Percentiles rank a stretch among this genome's conserved stretches.
Conservation (phyloP, 805 yeast genomes). For the Candida peoriensis region DNA sequence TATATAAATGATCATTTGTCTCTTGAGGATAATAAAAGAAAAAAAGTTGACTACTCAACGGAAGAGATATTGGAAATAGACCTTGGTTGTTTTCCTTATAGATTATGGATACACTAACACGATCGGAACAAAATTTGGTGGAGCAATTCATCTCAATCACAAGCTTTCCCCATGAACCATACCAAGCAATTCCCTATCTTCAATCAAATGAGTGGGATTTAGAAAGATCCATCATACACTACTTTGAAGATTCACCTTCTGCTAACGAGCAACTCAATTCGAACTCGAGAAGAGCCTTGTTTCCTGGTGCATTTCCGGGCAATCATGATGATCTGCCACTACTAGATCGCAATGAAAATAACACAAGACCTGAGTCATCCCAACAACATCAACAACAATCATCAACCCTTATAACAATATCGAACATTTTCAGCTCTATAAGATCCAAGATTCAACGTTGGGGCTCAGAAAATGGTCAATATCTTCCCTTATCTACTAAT, state of each 20-base stretch:
- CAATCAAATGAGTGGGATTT: conserved; percentile 33
- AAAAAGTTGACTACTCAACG: no score
- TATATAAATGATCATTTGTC: no score
- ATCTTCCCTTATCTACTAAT: conserved; percentile 26
- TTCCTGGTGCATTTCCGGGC: conserved; percentile 21
- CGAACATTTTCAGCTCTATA: conserved; percentile 6
- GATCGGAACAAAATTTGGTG: conserved; percentile 8
- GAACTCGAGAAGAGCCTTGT: conserved; percentile 8
- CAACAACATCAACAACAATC: conserved; percentile 14
- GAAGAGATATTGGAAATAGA: no score
- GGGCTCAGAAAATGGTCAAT: conserved; percentile 15
- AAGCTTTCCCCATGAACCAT: conserved; percentile 13
- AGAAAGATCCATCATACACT: conserved; percentile 27
- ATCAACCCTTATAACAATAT: conserved; percentile 16
- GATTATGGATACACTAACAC: conserved; percentile 15
- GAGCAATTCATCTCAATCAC: conserved; percentile 17
- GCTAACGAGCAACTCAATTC: conserved; percentile 21
- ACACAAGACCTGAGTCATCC: conserved; percentile 7
- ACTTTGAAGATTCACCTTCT: conserved; percentile 20
- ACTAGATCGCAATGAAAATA: no score
- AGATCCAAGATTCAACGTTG: conserved; percentile 19
- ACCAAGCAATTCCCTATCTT: conserved; percentile 19
- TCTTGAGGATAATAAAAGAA: no score
- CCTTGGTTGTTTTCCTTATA: no score
- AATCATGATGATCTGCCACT: conserved; percentile 8